Percentiles rank a stretch among this genome's conserved stretches.
phyloP scores from a whole-genome alignment of 169 alveolate species.

The Ichthyophthirius multifiliis region DNA sequence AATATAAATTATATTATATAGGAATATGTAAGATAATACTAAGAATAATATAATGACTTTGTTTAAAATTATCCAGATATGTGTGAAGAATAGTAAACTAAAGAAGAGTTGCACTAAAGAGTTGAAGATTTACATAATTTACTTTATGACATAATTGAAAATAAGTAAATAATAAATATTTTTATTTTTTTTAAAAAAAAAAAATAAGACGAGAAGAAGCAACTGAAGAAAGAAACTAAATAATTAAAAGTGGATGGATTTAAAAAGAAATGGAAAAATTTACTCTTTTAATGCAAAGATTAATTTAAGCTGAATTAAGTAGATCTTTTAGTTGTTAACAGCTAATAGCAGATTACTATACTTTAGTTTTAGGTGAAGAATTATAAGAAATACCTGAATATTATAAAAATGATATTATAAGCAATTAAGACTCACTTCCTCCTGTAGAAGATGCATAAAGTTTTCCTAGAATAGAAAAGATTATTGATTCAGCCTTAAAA shows the following conservation, averaged over 20 bases:
- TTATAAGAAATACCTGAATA: slow-evolving; percentile 54
- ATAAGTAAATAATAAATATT: slow-evolving; percentile 27
- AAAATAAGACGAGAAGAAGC: slow-evolving; percentile 49
- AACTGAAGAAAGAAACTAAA: slow-evolving; percentile 58
- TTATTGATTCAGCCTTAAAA: slow-evolving; percentile 59
- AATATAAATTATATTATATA: background rate
- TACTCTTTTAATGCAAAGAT: slow-evolving; percentile 39
- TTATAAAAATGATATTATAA: slow-evolving; percentile 48
- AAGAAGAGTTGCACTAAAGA: slow-evolving; percentile 77
- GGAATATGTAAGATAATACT: slow-evolving; percentile 58
- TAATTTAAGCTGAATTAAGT: slow-evolving; percentile 59
- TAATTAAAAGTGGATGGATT: slow-evolving; percentile 73
- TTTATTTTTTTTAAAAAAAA: background rate
- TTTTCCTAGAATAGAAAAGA: slow-evolving; percentile 71
- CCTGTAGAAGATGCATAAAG: slow-evolving; percentile 56
- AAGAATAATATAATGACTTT: slow-evolving; percentile 65
- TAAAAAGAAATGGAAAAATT: slow-evolving; percentile 65
- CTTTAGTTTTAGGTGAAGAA: slow-evolving; percentile 56
- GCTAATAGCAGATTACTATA: slow-evolving; percentile 65
- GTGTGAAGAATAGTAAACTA: slow-evolving; percentile 74
- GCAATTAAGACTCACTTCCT: slow-evolving; percentile 56
- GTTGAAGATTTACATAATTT: slow-evolving; percentile 66
- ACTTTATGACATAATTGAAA: slow-evolving; percentile 67
- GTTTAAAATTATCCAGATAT: slow-evolving; percentile 73
- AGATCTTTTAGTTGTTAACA: slow-evolving; percentile 54